phyloP scores from a whole-genome alignment of 2,329 filamentous ascomycete species.

The Colletotrichum caudatum region DNA sequence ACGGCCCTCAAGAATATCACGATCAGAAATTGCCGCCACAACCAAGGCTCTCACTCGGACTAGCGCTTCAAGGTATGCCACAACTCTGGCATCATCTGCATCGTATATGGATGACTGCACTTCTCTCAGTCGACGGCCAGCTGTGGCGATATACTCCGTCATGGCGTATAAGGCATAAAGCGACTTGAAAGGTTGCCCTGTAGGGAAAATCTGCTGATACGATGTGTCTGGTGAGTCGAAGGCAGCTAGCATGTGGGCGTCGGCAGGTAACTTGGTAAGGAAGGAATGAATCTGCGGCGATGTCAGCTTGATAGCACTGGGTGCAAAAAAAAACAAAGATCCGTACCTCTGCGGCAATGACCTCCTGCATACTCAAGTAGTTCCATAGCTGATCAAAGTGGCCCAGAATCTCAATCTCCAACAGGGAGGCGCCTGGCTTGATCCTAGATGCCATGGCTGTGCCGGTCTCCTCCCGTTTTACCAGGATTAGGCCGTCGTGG shows the following conservation, averaged over 20 bases:
- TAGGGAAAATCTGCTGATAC: conserved; percentile 74
- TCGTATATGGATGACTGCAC: neutral
- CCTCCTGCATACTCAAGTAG: conserved; percentile 80
- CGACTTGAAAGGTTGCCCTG: conserved; percentile 76
- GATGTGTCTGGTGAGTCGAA: conserved; percentile 67
- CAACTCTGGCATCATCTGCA: conserved; percentile 43
- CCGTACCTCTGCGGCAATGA: conserved; percentile 73
- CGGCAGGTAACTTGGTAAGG: conserved; percentile 75
- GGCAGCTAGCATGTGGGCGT: conserved; percentile 69
- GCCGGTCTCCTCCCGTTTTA: conserved; percentile 68
- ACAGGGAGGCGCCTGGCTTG: conserved; percentile 65
- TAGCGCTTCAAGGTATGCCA: conserved; percentile 51
- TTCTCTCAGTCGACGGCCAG: conserved; percentile 50
- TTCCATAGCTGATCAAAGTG: conserved; percentile 89
- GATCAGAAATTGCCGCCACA: conserved; percentile 57
- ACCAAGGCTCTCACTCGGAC: conserved; percentile 65
- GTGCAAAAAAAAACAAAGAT: neutral
- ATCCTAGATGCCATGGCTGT: conserved; percentile 57
- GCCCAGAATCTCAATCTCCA: conserved; percentile 83
- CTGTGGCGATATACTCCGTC: conserved; percentile 66
- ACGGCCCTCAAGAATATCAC: conserved; percentile 28
- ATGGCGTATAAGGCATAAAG: conserved; percentile 80
- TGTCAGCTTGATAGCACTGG: conserved; percentile 41
- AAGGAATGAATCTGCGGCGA: conserved; percentile 73
- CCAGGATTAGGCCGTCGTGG: conserved; percentile 72